A percentile compares a stretch with the other conserved stretches of the same genome.
phyloP scores from a whole-genome alignment of 306 rosid species.

The Mimosa bimucronata region DNA sequence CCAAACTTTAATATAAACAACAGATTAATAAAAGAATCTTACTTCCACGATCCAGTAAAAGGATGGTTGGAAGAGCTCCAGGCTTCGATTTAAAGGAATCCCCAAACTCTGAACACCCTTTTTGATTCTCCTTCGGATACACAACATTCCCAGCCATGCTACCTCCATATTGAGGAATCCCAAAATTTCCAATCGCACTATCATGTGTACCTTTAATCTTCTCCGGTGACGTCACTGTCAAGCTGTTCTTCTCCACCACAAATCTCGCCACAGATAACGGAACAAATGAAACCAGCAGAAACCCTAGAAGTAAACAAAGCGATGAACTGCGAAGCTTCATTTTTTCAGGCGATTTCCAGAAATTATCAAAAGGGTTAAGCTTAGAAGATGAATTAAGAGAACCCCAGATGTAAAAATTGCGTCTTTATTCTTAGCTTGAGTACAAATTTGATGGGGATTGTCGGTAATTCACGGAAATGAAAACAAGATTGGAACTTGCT shows the following conservation, averaged over 20 bases:
- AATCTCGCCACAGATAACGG: constrained; percentile 62
- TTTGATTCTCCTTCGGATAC: constrained; percentile 71
- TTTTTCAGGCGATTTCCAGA: neutral
- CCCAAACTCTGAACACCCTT: constrained; percentile 67
- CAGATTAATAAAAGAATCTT: constrained; percentile 27
- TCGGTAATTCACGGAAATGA: neutral
- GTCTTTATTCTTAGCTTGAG: neutral
- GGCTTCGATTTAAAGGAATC: constrained; percentile 62
- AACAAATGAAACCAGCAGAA: constrained; percentile 47
- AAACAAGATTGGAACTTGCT: neutral
- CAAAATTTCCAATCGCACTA: constrained; percentile 92
- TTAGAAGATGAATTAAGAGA: neutral
- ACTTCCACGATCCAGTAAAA: constrained; percentile 93
- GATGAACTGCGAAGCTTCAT: constrained; percentile 61
- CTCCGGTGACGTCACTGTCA: constrained; percentile 79
- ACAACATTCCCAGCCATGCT: constrained; percentile 81
- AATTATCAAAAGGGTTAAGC: neutral
- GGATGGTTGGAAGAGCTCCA: constrained; percentile 88
- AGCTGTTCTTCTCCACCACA: constrained; percentile 93
- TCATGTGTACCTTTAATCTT: constrained; percentile 69
- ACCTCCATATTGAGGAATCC: constrained; percentile 91
- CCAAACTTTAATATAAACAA: neutral
- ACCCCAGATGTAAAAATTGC: neutral
- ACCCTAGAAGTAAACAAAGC: constrained; percentile 50
- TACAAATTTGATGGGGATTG: neutral